A percentile compares a stretch with the other conserved stretches of the same genome.
Conservation (phyloP, 2,329 filamentous ascomycete species). For the Beauveria australis region DNA sequence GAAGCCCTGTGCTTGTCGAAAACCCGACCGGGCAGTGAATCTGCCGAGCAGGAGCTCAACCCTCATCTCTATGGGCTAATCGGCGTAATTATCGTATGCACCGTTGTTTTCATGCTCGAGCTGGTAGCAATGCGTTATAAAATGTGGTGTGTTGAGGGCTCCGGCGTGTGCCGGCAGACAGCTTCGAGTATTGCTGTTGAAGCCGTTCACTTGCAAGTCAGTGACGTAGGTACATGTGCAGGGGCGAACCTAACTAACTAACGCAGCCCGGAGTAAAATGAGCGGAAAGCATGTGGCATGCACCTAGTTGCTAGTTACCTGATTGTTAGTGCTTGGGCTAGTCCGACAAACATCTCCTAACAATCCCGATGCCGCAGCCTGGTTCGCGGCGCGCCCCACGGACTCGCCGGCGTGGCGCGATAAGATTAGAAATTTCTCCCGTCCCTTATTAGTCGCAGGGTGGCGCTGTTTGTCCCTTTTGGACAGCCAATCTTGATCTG, state of each 20-base stretch:
- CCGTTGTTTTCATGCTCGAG: constrained; percentile 4
- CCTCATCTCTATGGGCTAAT: constrained; percentile 35
- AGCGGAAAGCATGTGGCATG: neutral
- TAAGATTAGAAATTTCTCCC: constrained; percentile 14
- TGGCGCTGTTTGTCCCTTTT: constrained; percentile 2
- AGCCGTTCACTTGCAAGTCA: neutral
- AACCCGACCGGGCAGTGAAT: constrained; percentile 32
- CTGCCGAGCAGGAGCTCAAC: constrained; percentile 34
- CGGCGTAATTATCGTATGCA: neutral
- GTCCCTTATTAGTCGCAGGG: neutral
- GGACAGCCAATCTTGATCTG: constrained; percentile 4
- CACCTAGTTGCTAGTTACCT: constrained; percentile 2
- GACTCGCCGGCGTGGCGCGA: constrained; percentile 9
- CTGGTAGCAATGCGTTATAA: neutral
- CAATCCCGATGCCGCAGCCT: neutral
- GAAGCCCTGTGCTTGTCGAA: constrained; percentile 21
- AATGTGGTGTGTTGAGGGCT: neutral
- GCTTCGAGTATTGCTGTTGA: neutral
- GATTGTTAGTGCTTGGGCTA: neutral
- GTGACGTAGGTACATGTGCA: neutral
- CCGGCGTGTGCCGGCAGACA: constrained; percentile 4
- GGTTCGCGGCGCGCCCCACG: constrained; percentile 5
- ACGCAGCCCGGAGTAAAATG: neutral
- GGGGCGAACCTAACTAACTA: neutral
- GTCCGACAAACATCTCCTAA: neutral